Percentiles rank a stretch among this genome's conserved stretches.
Evolutionary conservation across 2,329 filamentous ascomycete species (phyloP).

Genomic region (Fusarium mundagurra): DNA sequence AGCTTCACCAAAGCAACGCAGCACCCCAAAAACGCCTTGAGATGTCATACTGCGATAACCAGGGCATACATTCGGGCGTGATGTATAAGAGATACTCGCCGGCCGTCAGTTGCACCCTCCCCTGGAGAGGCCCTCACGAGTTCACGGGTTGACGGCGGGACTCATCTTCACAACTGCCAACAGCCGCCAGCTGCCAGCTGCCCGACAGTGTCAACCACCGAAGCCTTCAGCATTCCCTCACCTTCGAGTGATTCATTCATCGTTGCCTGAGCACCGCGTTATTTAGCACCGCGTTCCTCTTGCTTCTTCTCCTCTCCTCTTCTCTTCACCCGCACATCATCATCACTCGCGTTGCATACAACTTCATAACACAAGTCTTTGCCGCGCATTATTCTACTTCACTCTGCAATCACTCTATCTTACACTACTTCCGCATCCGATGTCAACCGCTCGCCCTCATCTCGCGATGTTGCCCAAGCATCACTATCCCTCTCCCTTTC

Average conservation of each 20-base stretch:
- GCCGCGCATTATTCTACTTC: not conserved
- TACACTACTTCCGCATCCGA: not conserved
- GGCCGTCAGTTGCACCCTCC: not conserved
- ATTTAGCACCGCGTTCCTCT: not conserved
- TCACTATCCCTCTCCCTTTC: not conserved
- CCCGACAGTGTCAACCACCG: not conserved
- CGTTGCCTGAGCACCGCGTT: not conserved
- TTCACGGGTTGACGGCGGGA: not conserved
- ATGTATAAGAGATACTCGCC: not conserved
- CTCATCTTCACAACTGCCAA: not conserved
- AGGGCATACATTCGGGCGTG: not conserved
- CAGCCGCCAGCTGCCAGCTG: not conserved
- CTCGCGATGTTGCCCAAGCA: not conserved
- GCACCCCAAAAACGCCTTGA: not conserved
- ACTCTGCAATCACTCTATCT: not conserved
- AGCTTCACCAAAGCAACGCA: not conserved
- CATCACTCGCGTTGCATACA: not conserved
- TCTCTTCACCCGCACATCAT: not conserved
- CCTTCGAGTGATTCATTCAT: not conserved
- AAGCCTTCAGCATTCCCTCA: not conserved
- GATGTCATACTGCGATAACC: not conserved
- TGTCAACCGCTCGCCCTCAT: not conserved
- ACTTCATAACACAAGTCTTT: not conserved
- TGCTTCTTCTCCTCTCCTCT: not conserved
- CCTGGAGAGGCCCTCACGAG: not conserved